Percentiles rank a stretch among this genome's conserved stretches.
These are phyloP conservation scores for Eutypella sp. DNA, from an alignment of 2,329 filamentous ascomycete genomes.

Conservation along the genomic window DNA sequence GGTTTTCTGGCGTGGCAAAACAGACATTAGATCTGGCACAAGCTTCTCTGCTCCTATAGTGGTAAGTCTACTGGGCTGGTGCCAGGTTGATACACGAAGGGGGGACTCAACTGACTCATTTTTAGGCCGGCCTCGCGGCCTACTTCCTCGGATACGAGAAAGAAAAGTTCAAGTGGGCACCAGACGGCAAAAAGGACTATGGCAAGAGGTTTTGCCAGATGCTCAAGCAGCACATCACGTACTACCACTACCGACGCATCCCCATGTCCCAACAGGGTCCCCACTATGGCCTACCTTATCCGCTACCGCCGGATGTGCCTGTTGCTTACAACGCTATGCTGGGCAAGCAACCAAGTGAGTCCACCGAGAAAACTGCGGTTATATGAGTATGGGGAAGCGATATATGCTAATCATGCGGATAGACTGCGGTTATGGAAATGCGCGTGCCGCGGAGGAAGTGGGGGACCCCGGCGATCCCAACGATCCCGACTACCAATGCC, in stretches of 20 bases:
- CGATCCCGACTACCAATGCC: neutral
- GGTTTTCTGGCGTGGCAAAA: neutral
- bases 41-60: slow-evolving; percentile 2
- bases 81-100: too few relatives aligned
- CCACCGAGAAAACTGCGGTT: neutral
- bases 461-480: neutral
- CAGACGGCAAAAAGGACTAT: neutral
- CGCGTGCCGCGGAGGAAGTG: neutral
- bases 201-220: neutral
- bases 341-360: neutral
- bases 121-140: slow-evolving; percentile 1
- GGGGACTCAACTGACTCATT: neutral
- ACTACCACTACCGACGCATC: neutral
- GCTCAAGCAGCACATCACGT: neutral
- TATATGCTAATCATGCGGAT: neutral
- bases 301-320: neutral
- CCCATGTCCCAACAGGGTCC: neutral
- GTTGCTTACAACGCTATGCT: slow-evolving; percentile 2
- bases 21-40: neutral
- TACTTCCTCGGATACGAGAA: neutral
- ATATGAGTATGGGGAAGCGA: neutral
- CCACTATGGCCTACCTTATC: neutral
- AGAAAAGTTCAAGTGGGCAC: neutral
- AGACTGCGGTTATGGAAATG: neutral
- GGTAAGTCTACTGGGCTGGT: neutral